Conservation (phyloP, 2,329 filamentous ascomycete genomes). For the Penicillium hesseltinei region DNA sequence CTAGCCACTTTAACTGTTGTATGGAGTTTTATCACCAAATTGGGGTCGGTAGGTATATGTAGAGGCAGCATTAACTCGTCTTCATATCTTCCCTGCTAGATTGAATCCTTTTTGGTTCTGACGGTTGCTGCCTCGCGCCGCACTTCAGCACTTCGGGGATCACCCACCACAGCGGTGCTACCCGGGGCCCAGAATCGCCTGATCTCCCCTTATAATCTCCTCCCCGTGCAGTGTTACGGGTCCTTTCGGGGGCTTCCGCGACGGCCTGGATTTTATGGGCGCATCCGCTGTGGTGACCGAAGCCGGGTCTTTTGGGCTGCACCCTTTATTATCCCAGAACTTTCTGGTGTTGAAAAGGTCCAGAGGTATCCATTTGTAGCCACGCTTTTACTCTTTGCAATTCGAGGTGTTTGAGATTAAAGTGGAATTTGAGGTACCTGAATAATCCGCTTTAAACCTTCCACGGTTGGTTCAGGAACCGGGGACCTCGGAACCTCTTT, state of each 20-base stretch:
- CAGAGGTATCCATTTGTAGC: background rate
- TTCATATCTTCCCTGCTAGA: background rate
- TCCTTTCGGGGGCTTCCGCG: background rate
- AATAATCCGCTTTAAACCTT: background rate
- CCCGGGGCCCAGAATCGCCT: background rate
- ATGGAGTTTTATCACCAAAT: background rate
- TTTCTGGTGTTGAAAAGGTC: too few relatives aligned
- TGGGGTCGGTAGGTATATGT: slow-evolving; percentile 1
- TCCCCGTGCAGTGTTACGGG: background rate
- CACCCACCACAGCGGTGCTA: background rate
- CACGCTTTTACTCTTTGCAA: background rate
- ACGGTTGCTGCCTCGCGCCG: background rate
- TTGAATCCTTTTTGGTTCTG: background rate
- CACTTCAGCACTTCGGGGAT: background rate
- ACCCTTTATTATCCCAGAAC: background rate
- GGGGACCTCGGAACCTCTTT: background rate
- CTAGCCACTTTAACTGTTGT: background rate
- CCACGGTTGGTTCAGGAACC: background rate
- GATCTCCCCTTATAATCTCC: background rate
- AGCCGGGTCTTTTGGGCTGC: background rate
- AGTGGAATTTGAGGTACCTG: background rate
- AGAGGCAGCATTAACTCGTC: background rate
- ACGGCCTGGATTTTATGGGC: background rate
- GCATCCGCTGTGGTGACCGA: background rate
- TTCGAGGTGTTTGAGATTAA: background rate